Evolutionary conservation across 176 grass and related monocot genomes (phyloP), one percentile per base, ranked within the genome.

Genomic region (Cenchrus fungigraminus): DNA sequence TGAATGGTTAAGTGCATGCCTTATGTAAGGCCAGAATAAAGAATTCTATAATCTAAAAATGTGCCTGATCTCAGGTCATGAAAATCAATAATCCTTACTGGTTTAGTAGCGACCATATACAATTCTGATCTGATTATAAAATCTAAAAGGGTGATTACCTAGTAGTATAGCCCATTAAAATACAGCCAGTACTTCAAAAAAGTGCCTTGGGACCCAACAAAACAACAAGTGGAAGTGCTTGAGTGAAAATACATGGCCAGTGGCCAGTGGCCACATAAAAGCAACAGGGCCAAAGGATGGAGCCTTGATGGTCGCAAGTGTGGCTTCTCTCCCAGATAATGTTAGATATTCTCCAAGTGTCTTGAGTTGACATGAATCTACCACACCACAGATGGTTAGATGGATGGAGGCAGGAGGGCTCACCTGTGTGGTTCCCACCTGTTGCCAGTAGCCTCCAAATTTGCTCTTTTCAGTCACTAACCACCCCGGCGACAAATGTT

Each of bases 401-500:
- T 50, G 80, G 70, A 59, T 44, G 19, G 7, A 51, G 52, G 60
- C 73, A 56, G 82, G 61, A 62, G 83, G 73, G 73, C 50, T 40
- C 37, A 40, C 37, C 37, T 0, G 73, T n/a, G 6, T 32, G 80
- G 12, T 79, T 65, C 62, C n/a, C 0, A 10, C 22, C 20, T 47
- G 37, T 71, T 50, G 29, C 46, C 25, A 9, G 22, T 77, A 60
- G 22, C 52, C 11, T 56, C 22, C 64, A 78, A 78, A 85, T 11
- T 51, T 49, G 42, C 64, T 58, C 64, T 61, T 85, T 78, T 50
- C 44, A 2, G n/a, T 43, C 6, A 31, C 4, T 42, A 37, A 68
- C 69, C 43, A 59, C 20, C 50, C 7, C 16, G 60, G 60, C 8
- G 8, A 44, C 7, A 44, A 37, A 29, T 31, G 56, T 40, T 1